Evolutionary conservation across 805 yeast genomes (phyloP).

Genomic region (Starmerella apicola): DNA sequence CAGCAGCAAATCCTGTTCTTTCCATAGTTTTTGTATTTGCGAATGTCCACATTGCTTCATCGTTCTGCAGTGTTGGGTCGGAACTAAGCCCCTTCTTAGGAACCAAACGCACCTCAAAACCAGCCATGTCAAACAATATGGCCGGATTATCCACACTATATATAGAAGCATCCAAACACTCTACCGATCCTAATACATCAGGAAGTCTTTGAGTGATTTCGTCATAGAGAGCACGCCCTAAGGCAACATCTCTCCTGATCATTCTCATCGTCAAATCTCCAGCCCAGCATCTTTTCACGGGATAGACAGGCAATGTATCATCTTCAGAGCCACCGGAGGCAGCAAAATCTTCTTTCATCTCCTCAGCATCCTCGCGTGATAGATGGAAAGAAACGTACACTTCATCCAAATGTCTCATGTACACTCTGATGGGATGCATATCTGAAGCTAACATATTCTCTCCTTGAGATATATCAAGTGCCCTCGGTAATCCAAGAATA

Average conservation of each 20-base stretch:
- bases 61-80: background rate
- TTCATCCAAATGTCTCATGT: conserved; percentile 72
- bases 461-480: conserved; percentile 70
- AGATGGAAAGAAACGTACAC: conserved; percentile 71
- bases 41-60: conserved; percentile 88
- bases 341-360: conserved; percentile 52
- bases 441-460: conserved; percentile 53
- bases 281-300: conserved; percentile 65
- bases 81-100: conserved; percentile 48
- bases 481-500: conserved; percentile 75
- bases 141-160: conserved; percentile 87
- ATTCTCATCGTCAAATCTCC: conserved; percentile 80
- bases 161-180: conserved; percentile 81
- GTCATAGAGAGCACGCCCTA: conserved; percentile 89
- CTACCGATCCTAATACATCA: conserved; percentile 51
- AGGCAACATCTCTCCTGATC: conserved; percentile 79
- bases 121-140: conserved; percentile 78
- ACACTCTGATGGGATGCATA: conserved; percentile 64
- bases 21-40: conserved; percentile 60
- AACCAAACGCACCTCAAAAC: conserved; percentile 80
- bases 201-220: conserved; percentile 76
- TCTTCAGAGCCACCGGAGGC: background rate
- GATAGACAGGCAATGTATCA: conserved; percentile 4
- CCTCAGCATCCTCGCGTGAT: conserved; percentile 58
- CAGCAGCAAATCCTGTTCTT: conserved; percentile 74